Evolutionary conservation across 2,329 filamentous ascomycete species (phyloP).

Genomic region (Chaetomium sp.): DNA sequence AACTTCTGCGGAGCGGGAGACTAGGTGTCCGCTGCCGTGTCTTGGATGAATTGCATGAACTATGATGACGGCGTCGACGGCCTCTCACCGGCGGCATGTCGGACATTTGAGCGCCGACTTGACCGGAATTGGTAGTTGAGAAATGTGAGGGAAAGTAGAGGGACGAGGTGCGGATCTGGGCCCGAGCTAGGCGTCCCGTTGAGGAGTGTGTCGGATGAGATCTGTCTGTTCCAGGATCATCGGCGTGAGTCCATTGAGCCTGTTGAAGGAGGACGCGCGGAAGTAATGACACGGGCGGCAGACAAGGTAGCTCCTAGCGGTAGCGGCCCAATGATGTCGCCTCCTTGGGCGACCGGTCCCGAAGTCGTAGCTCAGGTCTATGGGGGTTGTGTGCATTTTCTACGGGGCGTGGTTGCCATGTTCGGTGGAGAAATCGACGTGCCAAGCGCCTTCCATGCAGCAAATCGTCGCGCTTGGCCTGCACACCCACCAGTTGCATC

Average conservation of each 20-base stretch:
- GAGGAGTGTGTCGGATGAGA: constrained; percentile 5
- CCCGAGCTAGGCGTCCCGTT: too few relatives aligned
- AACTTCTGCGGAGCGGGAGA: constrained; percentile 13
- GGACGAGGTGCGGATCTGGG: not conserved
- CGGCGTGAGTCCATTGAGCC: too few relatives aligned
- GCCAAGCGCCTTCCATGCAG: constrained; percentile 6
- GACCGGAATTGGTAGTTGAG: not conserved
- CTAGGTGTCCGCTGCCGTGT: constrained; percentile 4
- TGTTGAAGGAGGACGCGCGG: too few relatives aligned
- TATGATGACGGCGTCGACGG: not conserved
- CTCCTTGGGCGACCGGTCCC: constrained; percentile 2
- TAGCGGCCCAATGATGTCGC: not conserved
- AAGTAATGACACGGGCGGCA: too few relatives aligned
- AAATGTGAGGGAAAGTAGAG: not conserved
- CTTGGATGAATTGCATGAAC: constrained; percentile 14
- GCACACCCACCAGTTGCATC: not conserved
- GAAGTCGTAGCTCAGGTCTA: not conserved
- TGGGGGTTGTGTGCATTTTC: not conserved
- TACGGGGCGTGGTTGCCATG: not conserved
- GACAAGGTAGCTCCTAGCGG: not conserved
- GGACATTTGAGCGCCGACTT: not conserved
- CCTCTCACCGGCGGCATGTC: constrained; percentile 3
- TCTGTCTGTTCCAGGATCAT: not conserved
- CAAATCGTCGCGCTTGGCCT: not conserved
- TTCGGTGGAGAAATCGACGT: not conserved